phyloP scores from a whole-genome alignment of 495 filamentous ascomycete species.

The Penicillium coffeae region DNA sequence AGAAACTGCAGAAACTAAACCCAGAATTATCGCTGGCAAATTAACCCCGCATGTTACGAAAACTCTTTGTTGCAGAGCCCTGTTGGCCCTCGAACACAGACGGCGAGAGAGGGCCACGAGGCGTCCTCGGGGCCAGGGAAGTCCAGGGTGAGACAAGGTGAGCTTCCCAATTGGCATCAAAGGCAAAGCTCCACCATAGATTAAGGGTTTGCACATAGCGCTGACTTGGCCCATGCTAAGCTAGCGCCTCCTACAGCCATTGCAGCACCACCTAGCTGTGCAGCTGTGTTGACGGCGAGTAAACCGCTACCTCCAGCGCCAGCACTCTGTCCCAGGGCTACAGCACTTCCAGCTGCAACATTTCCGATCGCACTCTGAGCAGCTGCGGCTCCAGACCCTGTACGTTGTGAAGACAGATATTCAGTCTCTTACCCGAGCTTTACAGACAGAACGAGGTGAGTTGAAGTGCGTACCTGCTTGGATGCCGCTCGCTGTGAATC shows the following conservation, averaged over 20 bases:
- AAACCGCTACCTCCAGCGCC: slow-evolving; percentile 17
- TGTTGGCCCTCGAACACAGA: background rate
- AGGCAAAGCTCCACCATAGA: too few relatives aligned
- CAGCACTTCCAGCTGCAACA: slow-evolving; percentile 10
- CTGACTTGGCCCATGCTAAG: slow-evolving; percentile 3
- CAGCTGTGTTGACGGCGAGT: slow-evolving; percentile 11
- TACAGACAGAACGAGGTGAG: slow-evolving; percentile 1
- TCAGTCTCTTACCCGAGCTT: slow-evolving; percentile 5
- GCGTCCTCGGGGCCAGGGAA: background rate
- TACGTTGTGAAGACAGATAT: background rate
- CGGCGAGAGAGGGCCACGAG: background rate
- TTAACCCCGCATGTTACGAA: too few relatives aligned
- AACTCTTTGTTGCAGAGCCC: background rate
- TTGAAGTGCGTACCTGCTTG: slow-evolving; percentile 15
- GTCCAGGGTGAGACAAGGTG: background rate
- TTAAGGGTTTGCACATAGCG: too few relatives aligned
- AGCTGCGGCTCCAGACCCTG: slow-evolving; percentile 1
- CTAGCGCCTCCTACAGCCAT: background rate
- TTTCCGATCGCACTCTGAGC: slow-evolving; percentile 10
- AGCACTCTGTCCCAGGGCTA: slow-evolving; percentile 17
- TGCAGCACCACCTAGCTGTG: slow-evolving; percentile 11
- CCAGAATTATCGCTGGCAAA: too few relatives aligned
- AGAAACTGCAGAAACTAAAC: background rate
- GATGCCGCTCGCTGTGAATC: slow-evolving; percentile 11
- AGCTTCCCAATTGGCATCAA: too few relatives aligned